Evolutionary conservation across 2,329 filamentous ascomycete species (phyloP).

Genomic region (Cytospora leucostoma): DNA sequence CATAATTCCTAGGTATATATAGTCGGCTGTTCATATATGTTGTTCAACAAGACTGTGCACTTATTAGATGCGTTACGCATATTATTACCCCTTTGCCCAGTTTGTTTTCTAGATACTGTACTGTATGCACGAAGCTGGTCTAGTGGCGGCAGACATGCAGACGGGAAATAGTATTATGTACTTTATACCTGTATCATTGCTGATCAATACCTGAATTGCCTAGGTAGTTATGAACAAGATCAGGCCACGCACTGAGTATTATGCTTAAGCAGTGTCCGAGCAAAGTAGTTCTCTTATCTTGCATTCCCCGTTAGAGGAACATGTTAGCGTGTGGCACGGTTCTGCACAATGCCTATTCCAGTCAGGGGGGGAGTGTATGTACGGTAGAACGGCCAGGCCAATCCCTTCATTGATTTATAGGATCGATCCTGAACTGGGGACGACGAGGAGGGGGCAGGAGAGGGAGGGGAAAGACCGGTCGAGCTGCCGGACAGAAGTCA

Average conservation of each 20-base stretch:
- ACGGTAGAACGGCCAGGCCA: not conserved
- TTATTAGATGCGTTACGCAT: too few species aligned
- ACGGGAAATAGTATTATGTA: not conserved
- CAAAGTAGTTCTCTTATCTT: too few species aligned
- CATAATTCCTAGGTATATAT: too few species aligned
- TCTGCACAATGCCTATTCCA: constrained; percentile 10
- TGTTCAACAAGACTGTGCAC: too few species aligned
- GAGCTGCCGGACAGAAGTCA: not conserved
- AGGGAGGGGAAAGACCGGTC: constrained; percentile 4
- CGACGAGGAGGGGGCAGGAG: not conserved
- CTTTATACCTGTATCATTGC: not conserved
- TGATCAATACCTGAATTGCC: not conserved
- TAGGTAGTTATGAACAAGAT: not conserved
- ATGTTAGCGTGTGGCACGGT: constrained; percentile 3
- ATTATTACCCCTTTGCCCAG: too few species aligned
- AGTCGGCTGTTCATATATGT: too few species aligned
- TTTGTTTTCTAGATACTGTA: not conserved
- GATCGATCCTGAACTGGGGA: not conserved
- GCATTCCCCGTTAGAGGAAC: too few species aligned
- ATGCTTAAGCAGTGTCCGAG: not conserved
- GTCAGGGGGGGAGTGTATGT: not conserved
- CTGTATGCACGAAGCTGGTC: not conserved
- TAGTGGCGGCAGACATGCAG: not conserved
- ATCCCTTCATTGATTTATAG: not conserved
- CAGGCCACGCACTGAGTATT: not conserved